Conservation (phyloP, 106 monocot species). For the Posidonia australis region DNA sequence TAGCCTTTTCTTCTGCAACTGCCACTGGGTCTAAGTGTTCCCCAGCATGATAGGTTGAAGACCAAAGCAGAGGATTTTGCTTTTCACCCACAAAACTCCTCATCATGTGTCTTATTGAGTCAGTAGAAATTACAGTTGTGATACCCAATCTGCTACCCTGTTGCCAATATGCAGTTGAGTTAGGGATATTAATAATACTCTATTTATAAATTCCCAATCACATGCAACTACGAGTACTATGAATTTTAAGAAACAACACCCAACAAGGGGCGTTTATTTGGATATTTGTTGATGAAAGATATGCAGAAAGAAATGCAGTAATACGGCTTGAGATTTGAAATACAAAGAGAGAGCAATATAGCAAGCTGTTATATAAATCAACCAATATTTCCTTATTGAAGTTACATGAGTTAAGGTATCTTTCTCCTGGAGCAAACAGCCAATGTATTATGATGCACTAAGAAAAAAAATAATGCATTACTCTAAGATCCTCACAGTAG, state of each 20-base stretch:
- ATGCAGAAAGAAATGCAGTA: too few relatives aligned
- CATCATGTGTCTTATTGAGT: constrained; percentile 95
- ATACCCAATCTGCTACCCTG: constrained; percentile 85
- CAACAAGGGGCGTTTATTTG: too few relatives aligned
- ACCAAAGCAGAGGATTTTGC: constrained; percentile 78
- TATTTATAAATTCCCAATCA: neutral
- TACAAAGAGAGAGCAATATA: too few relatives aligned
- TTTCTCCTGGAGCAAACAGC: neutral
- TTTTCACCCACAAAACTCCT: constrained; percentile 73
- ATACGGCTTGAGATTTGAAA: too few relatives aligned
- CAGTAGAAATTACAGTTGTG: constrained; percentile 80
- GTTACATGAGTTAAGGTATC: too few relatives aligned
- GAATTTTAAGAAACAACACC: too few relatives aligned
- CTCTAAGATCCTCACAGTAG: neutral
- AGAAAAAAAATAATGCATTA: neutral
- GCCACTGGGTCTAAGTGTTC: constrained; percentile 74
- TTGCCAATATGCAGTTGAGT: neutral
- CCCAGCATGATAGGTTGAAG: constrained; percentile 94
- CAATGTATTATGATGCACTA: neutral
- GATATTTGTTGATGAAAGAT: too few relatives aligned
- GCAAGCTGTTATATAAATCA: too few relatives aligned
- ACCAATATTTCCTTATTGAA: too few relatives aligned
- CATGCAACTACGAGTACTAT: neutral
- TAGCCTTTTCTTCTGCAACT: constrained; percentile 70
- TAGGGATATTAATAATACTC: neutral